These are phyloP conservation scores for Grosmannia clavigera DNA, from an alignment of 2,329 filamentous ascomycete genomes.

Conservation along the genomic window DNA sequence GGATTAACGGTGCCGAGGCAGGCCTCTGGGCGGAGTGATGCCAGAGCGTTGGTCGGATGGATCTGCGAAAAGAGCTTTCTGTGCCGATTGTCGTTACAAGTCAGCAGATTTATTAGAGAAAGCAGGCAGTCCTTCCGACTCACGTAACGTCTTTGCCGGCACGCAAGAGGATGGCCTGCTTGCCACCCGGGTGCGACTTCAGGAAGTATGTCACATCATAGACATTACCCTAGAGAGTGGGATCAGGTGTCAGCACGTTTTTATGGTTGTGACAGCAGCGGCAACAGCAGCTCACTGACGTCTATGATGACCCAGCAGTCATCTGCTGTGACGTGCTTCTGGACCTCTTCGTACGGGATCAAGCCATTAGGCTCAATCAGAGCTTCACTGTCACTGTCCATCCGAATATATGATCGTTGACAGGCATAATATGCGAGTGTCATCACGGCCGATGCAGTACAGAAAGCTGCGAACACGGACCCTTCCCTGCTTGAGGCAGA, in stretches of 20 bases:
- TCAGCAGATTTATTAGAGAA: neutral
- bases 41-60: constrained; percentile 1
- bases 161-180: constrained; percentile 4
- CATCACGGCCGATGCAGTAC: neutral
- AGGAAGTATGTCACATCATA: constrained; percentile 79
- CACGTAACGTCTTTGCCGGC: constrained; percentile 6
- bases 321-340: constrained; percentile 1
- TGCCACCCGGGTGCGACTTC: constrained; percentile 69
- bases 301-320: constrained; percentile 8
- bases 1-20: neutral
- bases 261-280: neutral
- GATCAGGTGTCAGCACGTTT: neutral
- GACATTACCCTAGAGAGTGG: constrained; percentile 27
- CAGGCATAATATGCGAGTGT: neutral
- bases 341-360: constrained; percentile 4
- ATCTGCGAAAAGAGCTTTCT: constrained; percentile 5
- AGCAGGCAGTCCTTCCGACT: neutral
- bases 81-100: neutral
- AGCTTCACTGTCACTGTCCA: neutral
- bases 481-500: neutral
- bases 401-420: neutral
- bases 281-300: neutral
- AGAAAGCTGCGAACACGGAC: neutral
- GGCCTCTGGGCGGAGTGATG: neutral
- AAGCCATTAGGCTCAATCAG: neutral